Evolutionary conservation across 2,329 filamentous ascomycete genomes (phyloP).

Genomic region (Fusarium chaquense): DNA sequence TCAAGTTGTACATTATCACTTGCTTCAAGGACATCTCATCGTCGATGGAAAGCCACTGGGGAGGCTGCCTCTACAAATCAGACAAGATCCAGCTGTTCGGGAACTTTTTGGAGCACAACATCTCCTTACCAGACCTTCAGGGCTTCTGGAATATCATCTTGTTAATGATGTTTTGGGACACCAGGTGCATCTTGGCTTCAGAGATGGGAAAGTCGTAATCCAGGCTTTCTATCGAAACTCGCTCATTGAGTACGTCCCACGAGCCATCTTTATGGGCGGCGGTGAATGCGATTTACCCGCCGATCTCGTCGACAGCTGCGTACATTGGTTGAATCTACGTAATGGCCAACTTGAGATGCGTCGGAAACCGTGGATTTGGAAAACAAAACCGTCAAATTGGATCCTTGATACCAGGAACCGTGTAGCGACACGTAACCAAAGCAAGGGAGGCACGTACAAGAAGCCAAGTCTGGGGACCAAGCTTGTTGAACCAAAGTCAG

Average conservation of each 20-base stretch:
- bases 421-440: slow-evolving; percentile 29
- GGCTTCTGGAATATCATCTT: slow-evolving; percentile 64
- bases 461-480: background rate
- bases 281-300: slow-evolving; percentile 62
- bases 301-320: slow-evolving; percentile 62
- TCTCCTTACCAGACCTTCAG: slow-evolving; percentile 65
- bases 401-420: slow-evolving; percentile 46
- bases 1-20: slow-evolving; percentile 52
- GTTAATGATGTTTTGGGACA: slow-evolving; percentile 39
- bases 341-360: slow-evolving; percentile 63
- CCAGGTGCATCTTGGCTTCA: slow-evolving; percentile 66
- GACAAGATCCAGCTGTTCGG: slow-evolving; percentile 56
- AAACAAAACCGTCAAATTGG: slow-evolving; percentile 49
- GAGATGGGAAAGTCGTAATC: slow-evolving; percentile 57
- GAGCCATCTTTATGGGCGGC: slow-evolving; percentile 45
- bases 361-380: slow-evolving; percentile 54
- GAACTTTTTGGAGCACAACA: slow-evolving; percentile 66
- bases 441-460: fast-evolving
- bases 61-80: slow-evolving; percentile 65
- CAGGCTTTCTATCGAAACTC: slow-evolving; percentile 48
- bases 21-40: slow-evolving; percentile 50
- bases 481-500: slow-evolving; percentile 64
- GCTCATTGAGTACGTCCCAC: slow-evolving; percentile 53
- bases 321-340: slow-evolving; percentile 70
- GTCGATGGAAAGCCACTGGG: slow-evolving; percentile 53